Base-by-base conservation (phyloP, 352 stramenopile genomes). In the Phytophthora cactorum region DNA sequence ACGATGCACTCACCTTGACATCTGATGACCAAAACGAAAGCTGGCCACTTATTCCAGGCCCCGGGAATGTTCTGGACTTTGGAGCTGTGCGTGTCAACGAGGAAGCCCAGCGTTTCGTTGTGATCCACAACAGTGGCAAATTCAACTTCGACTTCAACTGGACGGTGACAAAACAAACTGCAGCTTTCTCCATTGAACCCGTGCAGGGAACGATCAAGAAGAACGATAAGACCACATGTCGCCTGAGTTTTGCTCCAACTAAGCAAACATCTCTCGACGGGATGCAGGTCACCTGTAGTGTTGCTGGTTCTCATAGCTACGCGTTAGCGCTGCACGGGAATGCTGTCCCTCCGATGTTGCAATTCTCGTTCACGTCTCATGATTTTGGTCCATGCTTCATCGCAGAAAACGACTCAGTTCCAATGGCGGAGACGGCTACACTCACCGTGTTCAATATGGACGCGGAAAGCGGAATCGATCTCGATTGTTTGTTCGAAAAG, bases 91-190 rank as follows among this genome's bases (percentile, higher is more conserved):
- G 88, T 34, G 79, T 98, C 25, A 93, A 97, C 56, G 91, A 97
- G 49, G 78, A 79, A 63, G 66, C 79, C 1, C 58, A 79, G 4
- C 89, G 88, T 10, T 78, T 62, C 0, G 68, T 98, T 3, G 75
- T 86, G 39, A 92, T 98, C 47, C 74, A 93, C 47, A 98, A 98
- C 71, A 81, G 70, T 1, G 95, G 95, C 36, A 98, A 98, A 63
- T 98, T 98, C 70, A 98, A 97, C 68, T 98, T 98, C 66, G 95
- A 98, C 44, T 98, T 98, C 60, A 83, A 84, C 28, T 97, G 93
- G 84, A 88, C 56, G 55, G 68, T 82, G 41, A 50, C 58, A 8
- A 80, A 78, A 52, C 68, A 76, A n/a, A 63, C 74, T 8, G 47
- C 82, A 5, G 74, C 76, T 22, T 65, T 95, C 11, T 66, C 64